Evolutionary conservation across 768 basidiomycete genomes (phyloP), one percentile per base, ranked within the genome.

Genomic region (Fibroporia radiculosa): DNA sequence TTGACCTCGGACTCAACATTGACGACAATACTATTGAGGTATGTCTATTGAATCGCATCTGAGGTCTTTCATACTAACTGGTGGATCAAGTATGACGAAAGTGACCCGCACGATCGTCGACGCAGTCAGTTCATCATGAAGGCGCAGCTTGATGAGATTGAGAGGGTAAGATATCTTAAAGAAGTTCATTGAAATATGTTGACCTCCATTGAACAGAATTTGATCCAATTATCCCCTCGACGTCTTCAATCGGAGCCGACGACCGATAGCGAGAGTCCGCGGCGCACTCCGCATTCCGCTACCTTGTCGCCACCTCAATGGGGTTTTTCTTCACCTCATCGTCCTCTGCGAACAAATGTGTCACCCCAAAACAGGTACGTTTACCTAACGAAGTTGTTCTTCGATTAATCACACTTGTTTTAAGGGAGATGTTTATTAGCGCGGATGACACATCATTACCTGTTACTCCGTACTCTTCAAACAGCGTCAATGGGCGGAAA

Each of bases 81-180:
- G 38, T 31, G 43, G 25, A 41, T 22, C 18, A 53, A 86, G 82
- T 81, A 74, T 52, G 82, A 85, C 48, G 74, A 78, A 35, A 67
- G 77, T 52, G 86, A 87, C 54, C 81, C 82, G 34, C 70, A 86
- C 55, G 86, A 87, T 62, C 74, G 76, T 47, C 73, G 85, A 32
- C 75, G 74, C 56, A 89, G 85, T 59, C 87, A 89, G 53, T 73
- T 78, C 51, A 63, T 82, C 33, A 78, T 90, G 79, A 78, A 71
- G 52, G 78, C 80, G 14, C 75, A 83, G 58, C 65, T 91, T 19
- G 88, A 91, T 57, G 82, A 84, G 61, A 83, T 91, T 37, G 87
- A 91, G 58, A 74, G 73, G 70, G 85, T 73, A 37, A 24, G 53
- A 69, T n/a, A n/a, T n/a, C n/a, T n/a, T n/a, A n/a, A n/a, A n/a